Evolutionary conservation across 2,329 filamentous ascomycete species (phyloP).

Genomic region (Penicillium griseofulvum): DNA sequence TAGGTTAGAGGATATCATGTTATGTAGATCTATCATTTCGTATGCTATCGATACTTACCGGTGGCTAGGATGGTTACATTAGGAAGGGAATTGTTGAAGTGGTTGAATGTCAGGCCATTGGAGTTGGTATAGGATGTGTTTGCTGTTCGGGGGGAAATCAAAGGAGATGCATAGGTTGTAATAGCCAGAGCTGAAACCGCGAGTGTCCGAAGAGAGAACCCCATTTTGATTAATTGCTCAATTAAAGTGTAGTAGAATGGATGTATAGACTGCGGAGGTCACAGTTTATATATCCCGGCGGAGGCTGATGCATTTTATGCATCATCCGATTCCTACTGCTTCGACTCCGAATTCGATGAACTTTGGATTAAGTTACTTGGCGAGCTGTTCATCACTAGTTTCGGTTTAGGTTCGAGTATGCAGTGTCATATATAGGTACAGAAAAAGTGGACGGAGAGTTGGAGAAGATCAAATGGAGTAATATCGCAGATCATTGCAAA

Average conservation of each 20-base stretch:
- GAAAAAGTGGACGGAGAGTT: too few species aligned
- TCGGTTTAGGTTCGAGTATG: background rate
- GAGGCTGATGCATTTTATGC: background rate
- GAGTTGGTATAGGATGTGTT: constrained; percentile 25
- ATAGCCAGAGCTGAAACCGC: constrained; percentile 19
- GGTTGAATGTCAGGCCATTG: constrained; percentile 27
- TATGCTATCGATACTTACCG: constrained; percentile 5
- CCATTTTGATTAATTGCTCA: constrained; percentile 9
- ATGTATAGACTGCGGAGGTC: background rate
- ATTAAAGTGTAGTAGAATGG: background rate
- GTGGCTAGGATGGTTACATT: constrained; percentile 29
- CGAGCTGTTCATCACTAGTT: background rate
- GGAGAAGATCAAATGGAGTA: background rate
- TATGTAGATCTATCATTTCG: background rate
- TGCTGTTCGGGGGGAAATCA: constrained; percentile 18
- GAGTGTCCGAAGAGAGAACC: constrained; percentile 14
- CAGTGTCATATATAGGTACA: background rate
- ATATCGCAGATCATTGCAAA: background rate
- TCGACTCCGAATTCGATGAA: constrained; percentile 1
- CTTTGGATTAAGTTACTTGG: constrained; percentile 2
- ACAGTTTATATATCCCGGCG: background rate
- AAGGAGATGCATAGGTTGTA: constrained; percentile 21
- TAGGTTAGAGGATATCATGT: background rate
- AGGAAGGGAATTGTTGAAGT: constrained; percentile 26
- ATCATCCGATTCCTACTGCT: background rate